Evolutionary conservation across 2,329 filamentous ascomycete genomes (phyloP).

Genomic region (Fusarium sp.): DNA sequence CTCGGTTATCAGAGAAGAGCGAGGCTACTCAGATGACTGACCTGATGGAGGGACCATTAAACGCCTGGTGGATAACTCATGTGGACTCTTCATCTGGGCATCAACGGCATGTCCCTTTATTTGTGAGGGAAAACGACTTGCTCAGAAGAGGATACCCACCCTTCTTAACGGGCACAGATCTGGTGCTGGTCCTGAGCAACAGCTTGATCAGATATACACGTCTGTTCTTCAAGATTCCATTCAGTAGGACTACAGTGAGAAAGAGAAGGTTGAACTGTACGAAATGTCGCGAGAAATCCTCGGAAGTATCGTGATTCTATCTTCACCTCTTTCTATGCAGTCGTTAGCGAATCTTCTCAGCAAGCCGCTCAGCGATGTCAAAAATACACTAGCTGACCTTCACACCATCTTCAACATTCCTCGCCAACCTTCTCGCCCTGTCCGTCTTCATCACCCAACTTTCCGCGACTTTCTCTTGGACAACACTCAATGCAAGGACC

Average conservation of each 20-base stretch:
- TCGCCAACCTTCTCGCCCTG: background rate
- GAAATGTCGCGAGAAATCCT: background rate
- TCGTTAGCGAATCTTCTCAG: background rate
- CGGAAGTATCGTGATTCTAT: background rate
- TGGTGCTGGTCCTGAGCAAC: background rate
- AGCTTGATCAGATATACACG: background rate
- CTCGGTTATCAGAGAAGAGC: background rate
- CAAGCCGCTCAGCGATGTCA: background rate
- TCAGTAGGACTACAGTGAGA: background rate
- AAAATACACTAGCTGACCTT: background rate
- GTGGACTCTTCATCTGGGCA: background rate
- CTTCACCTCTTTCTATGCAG: background rate
- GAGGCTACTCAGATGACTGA: background rate
- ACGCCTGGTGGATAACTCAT: background rate
- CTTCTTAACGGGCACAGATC: background rate
- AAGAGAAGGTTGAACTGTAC: background rate
- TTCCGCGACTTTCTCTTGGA: background rate
- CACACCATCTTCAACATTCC: background rate
- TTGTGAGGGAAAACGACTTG: background rate
- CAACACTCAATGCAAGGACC: background rate
- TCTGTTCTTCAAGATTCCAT: background rate
- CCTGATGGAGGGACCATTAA: background rate
- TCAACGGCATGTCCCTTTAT: background rate
- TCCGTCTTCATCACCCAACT: background rate
- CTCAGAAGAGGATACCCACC: background rate